phyloP scores from a whole-genome alignment of 75 land plant genomes.

The Picea sitchensis region DNA sequence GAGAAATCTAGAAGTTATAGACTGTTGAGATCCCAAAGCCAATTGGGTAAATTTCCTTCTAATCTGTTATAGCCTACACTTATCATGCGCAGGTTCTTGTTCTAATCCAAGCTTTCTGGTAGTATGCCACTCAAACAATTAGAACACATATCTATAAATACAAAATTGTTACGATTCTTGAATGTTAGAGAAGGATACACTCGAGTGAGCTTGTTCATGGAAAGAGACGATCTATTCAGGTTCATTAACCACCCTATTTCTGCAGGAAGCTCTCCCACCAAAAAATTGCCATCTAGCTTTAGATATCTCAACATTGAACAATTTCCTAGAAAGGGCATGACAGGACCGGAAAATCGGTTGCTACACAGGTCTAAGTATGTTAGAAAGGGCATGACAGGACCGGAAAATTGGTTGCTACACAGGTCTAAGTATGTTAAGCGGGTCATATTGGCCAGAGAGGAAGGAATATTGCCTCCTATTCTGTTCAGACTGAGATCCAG shows the following conservation, averaged over 20 bases:
- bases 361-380: constrained; percentile 28
- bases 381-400: constrained; percentile 6
- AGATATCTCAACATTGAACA: constrained; percentile 27
- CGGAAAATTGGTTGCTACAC: too few species aligned
- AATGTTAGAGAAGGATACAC: constrained; percentile 27
- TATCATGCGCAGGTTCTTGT: not conserved
- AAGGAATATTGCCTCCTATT: constrained; percentile 49
- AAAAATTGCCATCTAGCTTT: constrained; percentile 30
- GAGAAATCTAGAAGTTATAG: constrained; percentile 5
- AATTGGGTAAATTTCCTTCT: not conserved
- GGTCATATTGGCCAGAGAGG: constrained; percentile 28
- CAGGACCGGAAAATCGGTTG: constrained; percentile 46
- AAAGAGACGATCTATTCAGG: constrained; percentile 42
- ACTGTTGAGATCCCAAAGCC: not conserved
- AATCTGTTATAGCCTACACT: constrained; percentile 1
- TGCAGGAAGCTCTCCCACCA: constrained; percentile 42
- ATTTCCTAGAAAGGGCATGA: constrained; percentile 51
- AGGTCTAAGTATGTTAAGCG: too few species aligned
- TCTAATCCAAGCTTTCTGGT: constrained; percentile 21
- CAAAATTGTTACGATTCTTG: constrained; percentile 28
- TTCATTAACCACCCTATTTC: constrained; percentile 32
- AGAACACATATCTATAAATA: constrained; percentile 39
- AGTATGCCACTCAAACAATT: constrained; percentile 47
- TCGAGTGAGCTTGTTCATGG: constrained; percentile 40
- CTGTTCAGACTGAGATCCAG: constrained; percentile 40